Base-by-base conservation (phyloP, 331 rosid genomes). In the Prunus yedoensis region DNA sequence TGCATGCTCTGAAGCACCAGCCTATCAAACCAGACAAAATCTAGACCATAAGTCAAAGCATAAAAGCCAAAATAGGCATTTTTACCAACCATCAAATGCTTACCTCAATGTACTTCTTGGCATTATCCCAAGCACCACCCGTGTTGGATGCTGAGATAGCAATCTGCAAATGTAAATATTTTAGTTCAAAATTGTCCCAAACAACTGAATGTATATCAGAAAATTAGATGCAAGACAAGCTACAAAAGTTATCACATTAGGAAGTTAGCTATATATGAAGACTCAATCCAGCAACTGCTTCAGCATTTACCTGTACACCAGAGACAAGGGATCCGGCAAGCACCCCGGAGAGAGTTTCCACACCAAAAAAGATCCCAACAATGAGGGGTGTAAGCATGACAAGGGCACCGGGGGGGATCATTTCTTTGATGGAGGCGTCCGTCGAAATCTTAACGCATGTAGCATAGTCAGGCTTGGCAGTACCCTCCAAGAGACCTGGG, bases 101-200 rank as follows among this genome's bases (percentile, higher is more conserved):
- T 77, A 89, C 99, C 99, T 95, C 99, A 15, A 95, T 95, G 73
- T 92, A 95, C 76, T 95, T 95, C 88, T 90, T 95, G 82, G 97
- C 99, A 47, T 92, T 94, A 73, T 94, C 99, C 97, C 99, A 94
- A 58, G 99, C 99, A 80, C 99, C 99, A 54, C 99, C 97, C 4
- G 99, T 92, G 96, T 95, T 95, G 76, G 99, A 95, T 47, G 99
- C 98, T 69, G 99, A 92, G 83, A 95, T 95, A 4, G 99, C 98
- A 73, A 95, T 75, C 99, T 95, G 80, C 66, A 56, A 52, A 21
- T 14, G 32, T 23, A 57, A 68, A 80, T 2, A 2, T 64, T 13
- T 61, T 62, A 27, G 27, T 57, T 25, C 45, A 73, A 16, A 25
- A 18, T 18, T 64, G 68, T 14, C 18, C 45, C 38, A 71, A 38